Percentiles rank a stretch among this genome's conserved stretches.
These are phyloP conservation scores for Colletotrichum viniferum DNA, from an alignment of 2,329 filamentous ascomycete species.

Conservation along the genomic window DNA sequence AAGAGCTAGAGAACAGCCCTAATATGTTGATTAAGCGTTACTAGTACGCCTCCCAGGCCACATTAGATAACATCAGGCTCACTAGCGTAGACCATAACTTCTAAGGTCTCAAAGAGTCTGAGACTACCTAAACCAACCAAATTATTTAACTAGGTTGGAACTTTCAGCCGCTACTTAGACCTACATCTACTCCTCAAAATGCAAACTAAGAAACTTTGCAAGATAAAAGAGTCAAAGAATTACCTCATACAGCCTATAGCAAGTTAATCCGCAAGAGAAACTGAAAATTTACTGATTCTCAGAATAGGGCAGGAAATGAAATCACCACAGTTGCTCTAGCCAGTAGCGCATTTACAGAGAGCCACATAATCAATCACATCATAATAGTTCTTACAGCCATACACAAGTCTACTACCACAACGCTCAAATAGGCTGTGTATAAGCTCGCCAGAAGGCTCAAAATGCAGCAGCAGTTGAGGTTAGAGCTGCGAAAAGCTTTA, in stretches of 20 bases:
- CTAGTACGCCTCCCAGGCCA: not conserved
- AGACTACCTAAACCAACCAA: not conserved
- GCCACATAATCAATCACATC: not conserved
- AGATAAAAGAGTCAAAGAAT: not conserved
- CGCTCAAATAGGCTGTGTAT: not conserved
- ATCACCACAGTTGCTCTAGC: not conserved
- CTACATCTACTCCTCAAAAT: not conserved
- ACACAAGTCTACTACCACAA: not conserved
- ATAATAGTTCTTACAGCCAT: not conserved
- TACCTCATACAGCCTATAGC: not conserved
- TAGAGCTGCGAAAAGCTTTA: not conserved
- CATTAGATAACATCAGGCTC: not conserved
- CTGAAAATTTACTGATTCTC: not conserved
- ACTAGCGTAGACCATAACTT: not conserved
- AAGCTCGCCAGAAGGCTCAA: not conserved
- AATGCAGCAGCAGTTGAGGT: not conserved
- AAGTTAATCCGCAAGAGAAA: not conserved
- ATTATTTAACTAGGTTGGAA: not conserved
- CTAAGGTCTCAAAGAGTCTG: not conserved
- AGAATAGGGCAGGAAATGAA: not conserved
- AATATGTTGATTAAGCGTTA: not conserved
- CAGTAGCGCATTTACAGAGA: not conserved
- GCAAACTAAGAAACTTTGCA: not conserved
- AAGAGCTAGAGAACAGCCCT: not conserved
- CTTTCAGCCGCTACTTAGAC: not conserved